Evolutionary conservation across 768 basidiomycete genomes (phyloP), one percentile per base, ranked within the genome.

Genomic region (Auricularia sp.): DNA sequence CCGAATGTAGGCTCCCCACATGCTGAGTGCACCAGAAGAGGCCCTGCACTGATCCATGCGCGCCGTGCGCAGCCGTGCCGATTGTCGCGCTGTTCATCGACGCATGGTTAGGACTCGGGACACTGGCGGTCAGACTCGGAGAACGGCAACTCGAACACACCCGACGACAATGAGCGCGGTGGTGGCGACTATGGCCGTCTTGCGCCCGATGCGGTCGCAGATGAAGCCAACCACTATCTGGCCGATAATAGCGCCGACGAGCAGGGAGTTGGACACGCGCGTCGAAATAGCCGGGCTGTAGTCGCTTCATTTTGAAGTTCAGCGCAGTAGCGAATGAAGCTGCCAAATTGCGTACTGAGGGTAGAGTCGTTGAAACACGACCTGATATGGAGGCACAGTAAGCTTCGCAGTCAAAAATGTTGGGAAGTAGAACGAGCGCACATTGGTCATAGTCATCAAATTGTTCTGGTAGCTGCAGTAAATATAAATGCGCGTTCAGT

Each of bases 181-280:
- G 1, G 89, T 89, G 44, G 79, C 72, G 21, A 89, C 82, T 62
- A 91, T 81, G 18, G 87, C 89, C n/a, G 83, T 82, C 72, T 90
- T 90, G 62, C 89, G 78, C n/a, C 89, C 89, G 34, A 87, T 71
- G 62, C 85, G 79, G 71, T 91, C 89, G 68, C 87, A 89, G n/a
- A 88, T 72, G 29, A 89, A 69, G 13, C 89, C 89, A 44, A 89
- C 85, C 47, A 79, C 64, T 33, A 88, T 61, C 68, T 87, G 86
- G 21, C 85, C 85, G 44, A 86, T 73, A 66, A 87, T 79, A 77
- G 76, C 72, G 80, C 88, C 89, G 66, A 90, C 81, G 65, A 89
- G 82, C 21, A 90, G 78, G 5, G 89, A 74, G 71, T 90, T 90
- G 3, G 84, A 86, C 2, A 90, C 85, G 37, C 83, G 81, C 3